A percentile compares a stretch with the other conserved stretches of the same genome.
Conservation (phyloP, 306 rosid species). For the Cicer arietinum region DNA sequence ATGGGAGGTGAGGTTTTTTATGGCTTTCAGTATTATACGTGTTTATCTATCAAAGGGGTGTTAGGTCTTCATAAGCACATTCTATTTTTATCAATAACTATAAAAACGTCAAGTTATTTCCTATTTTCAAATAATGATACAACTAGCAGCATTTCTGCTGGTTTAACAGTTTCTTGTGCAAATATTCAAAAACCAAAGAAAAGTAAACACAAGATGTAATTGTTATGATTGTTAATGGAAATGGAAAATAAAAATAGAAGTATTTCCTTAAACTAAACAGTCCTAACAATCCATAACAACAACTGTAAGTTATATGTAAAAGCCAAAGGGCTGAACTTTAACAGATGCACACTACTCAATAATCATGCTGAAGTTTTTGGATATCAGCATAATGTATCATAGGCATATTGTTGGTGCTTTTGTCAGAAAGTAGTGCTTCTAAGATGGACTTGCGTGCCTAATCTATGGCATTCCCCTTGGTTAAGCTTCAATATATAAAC, state of each 20-base stretch:
- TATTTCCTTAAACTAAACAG: not conserved
- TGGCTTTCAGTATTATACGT: constrained; percentile 25
- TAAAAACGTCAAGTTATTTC: not conserved
- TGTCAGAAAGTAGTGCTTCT: not conserved
- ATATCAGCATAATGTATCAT: not conserved
- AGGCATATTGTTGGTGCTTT: not conserved
- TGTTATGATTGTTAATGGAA: not conserved
- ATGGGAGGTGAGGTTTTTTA: constrained; percentile 78
- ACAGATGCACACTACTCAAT: not conserved
- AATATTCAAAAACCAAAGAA: constrained; percentile 1
- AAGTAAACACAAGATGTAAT: not conserved
- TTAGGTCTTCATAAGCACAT: not conserved
- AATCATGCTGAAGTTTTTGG: constrained; percentile 15
- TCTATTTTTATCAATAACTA: not conserved
- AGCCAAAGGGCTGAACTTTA: not conserved
- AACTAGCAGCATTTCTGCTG: not conserved
- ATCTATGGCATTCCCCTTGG: constrained; percentile 7
- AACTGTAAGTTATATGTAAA: not conserved
- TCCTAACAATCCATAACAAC: not conserved
- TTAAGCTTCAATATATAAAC: not conserved
- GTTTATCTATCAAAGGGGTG: constrained; percentile 3
- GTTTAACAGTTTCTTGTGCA: not conserved
- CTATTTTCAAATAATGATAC: not conserved
- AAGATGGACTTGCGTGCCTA: not conserved
- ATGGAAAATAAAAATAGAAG: not conserved